Base-by-base conservation (phyloP, 176 grass and related monocot species). In the Canna indica region DNA sequence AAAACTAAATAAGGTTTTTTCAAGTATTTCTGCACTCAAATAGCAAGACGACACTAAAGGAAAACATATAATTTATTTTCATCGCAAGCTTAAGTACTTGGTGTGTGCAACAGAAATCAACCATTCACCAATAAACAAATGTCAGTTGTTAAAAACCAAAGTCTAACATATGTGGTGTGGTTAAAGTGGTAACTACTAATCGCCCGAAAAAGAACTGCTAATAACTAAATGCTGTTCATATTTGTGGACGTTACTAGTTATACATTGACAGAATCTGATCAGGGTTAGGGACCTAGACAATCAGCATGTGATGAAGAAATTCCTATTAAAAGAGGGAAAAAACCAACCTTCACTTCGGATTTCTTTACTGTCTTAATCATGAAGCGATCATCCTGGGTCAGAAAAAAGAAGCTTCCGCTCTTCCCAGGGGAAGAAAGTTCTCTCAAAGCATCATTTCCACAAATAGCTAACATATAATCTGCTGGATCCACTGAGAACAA, bases 401-500 rank as follows among this genome's bases (percentile, higher is more conserved):
- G 61, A 47, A 87, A 90, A 77, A 90, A 95, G 76, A 88, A 84
- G 71, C 90, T 95, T 31, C 90, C 84, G 24, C 90, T 90, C 79
- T 95, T 95, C 30, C 90, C 90, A 27, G 86, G 90, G 6, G 90
- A 95, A 0, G 86, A 88, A 28, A 95, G 75, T 70, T 87, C 84
- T 67, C 81, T 79, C 48, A 95, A 73, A 17, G 75, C 80, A 77
- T 84, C 79, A 76, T 60, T 83, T 28, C 90, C 86, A 46, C 90
- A 95, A 75, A 95, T 86, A n/a, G 90, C 83, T 22, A 90, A 78
- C 90, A 95, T 87, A 75, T 95, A 95, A 65, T 95, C 90, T 29
- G 83, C 90, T n/a, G 86, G 84, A 81, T 95, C 90, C 60, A 90
- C 84, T 9, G 80, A 82, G 47, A 95, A 95, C 76, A 90, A 76